A percentile compares a stretch with the other conserved stretches of the same genome.
Evolutionary conservation across 1,284 basidiomycete species (phyloP).

Genomic region (Neolentinus lepideus): DNA sequence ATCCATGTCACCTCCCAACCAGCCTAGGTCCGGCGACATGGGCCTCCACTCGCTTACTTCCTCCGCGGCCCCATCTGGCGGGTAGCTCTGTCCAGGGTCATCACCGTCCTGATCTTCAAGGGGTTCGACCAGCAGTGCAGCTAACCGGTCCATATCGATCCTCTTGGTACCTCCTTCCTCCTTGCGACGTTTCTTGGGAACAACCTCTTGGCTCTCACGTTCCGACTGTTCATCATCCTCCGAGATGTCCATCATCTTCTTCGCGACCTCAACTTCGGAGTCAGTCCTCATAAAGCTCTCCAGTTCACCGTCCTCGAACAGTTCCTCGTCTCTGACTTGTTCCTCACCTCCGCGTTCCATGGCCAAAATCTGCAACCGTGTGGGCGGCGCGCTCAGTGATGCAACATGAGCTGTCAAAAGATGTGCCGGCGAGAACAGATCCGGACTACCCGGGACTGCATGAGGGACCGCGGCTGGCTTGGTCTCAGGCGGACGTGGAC

Average conservation of each 20-base stretch:
- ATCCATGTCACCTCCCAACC: background rate
- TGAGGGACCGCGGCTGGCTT: slow-evolving; percentile 4
- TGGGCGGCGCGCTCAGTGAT: slow-evolving; percentile 27
- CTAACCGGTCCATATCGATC: background rate
- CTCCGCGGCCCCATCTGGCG: background rate
- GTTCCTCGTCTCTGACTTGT: slow-evolving; percentile 33
- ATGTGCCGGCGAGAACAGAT: slow-evolving; percentile 40
- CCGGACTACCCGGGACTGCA: slow-evolving; percentile 13
- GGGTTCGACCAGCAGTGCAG: background rate
- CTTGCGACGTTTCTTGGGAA: background rate
- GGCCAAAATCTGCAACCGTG: slow-evolving; percentile 55
- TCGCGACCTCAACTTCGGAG: slow-evolving; percentile 22
- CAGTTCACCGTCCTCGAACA: slow-evolving; percentile 35
- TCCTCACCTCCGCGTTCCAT: slow-evolving; percentile 42
- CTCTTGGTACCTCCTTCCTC: background rate
- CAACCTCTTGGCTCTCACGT: background rate
- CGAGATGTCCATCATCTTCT: background rate
- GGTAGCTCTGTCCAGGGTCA: background rate
- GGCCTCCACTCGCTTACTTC: slow-evolving; percentile 2
- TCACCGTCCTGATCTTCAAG: background rate
- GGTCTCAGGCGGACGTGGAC: slow-evolving; percentile 10
- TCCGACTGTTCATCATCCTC: background rate
- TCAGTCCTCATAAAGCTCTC: slow-evolving; percentile 30
- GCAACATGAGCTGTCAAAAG: slow-evolving; percentile 26
- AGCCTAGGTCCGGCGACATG: background rate